These are phyloP conservation scores for Tolypocladium endophyticum DNA, from an alignment of 2,329 filamentous ascomycete genomes.

Conservation along the genomic window DNA sequence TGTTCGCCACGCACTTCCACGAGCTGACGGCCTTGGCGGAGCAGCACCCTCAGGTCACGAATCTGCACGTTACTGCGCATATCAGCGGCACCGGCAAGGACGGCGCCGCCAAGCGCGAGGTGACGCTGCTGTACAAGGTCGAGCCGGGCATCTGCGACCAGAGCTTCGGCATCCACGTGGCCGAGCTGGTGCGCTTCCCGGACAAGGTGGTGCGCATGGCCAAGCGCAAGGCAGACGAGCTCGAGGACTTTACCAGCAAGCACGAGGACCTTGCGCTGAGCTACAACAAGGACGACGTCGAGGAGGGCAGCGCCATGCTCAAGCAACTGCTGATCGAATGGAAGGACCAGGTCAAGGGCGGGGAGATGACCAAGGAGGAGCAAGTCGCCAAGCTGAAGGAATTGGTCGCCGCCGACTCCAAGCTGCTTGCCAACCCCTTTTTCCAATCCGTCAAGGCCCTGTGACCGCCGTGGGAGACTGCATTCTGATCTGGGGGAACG, in stretches of 20 bases:
- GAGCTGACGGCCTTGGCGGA: slow-evolving; percentile 88
- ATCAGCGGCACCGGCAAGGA: slow-evolving; percentile 48
- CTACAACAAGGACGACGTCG: slow-evolving; percentile 77
- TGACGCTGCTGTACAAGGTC: slow-evolving; percentile 94
- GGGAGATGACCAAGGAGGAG: slow-evolving; percentile 57
- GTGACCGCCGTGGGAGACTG: slow-evolving; percentile 15
- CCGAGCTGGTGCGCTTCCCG: slow-evolving; percentile 91
- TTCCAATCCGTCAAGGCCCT: slow-evolving; percentile 54
- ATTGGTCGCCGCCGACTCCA: slow-evolving; percentile 63
- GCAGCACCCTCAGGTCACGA: slow-evolving; percentile 76
- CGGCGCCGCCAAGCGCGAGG: slow-evolving; percentile 57
- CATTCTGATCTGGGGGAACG: background rate
- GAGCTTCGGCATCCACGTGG: slow-evolving; percentile 96
- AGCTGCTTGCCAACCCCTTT: slow-evolving; percentile 54
- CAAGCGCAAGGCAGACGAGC: slow-evolving; percentile 95
- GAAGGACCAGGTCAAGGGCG: slow-evolving; percentile 63
- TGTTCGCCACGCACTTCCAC: slow-evolving; percentile 98
- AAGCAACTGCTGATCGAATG: slow-evolving; percentile 76
- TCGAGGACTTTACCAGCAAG: slow-evolving; percentile 87
- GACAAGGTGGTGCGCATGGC: slow-evolving; percentile 98
- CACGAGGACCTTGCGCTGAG: slow-evolving; percentile 50
- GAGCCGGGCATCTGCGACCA: slow-evolving; percentile 94
- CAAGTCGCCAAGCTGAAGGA: slow-evolving; percentile 72
- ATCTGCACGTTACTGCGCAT: slow-evolving; percentile 92
- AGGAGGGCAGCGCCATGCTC: slow-evolving; percentile 74